A percentile compares a stretch with the other conserved stretches of the same genome.
phyloP scores from a whole-genome alignment of 2,329 filamentous ascomycete genomes.

The Salinomyces thailandicus region DNA sequence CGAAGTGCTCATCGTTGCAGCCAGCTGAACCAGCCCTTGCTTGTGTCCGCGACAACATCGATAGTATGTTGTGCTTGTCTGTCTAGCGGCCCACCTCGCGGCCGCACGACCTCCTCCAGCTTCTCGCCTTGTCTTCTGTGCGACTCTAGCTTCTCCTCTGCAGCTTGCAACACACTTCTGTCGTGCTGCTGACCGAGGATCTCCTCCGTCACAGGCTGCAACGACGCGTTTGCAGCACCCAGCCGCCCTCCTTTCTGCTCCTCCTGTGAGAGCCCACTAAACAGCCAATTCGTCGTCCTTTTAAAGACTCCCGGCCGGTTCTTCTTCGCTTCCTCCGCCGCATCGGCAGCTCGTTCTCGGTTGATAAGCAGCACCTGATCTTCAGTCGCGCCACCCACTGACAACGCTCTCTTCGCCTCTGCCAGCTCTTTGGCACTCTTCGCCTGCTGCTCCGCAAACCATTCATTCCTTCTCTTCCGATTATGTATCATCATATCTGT shows the following conservation, averaged over 20 bases:
- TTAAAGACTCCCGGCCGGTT: slow-evolving; percentile 28
- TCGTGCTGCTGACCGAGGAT: slow-evolving; percentile 9
- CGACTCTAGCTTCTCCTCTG: slow-evolving; percentile 23
- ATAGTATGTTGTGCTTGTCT: slow-evolving; percentile 22
- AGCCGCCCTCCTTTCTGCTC: slow-evolving; percentile 29
- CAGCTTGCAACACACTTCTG: slow-evolving; percentile 23
- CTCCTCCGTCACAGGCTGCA: slow-evolving; percentile 11
- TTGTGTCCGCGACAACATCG: not conserved
- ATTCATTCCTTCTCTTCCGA: slow-evolving; percentile 52
- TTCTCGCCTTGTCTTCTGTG: slow-evolving; percentile 19
- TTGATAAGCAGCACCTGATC: slow-evolving; percentile 43
- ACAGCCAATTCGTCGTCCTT: slow-evolving; percentile 24
- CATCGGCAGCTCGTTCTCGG: slow-evolving; percentile 53
- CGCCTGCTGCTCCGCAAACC: slow-evolving; percentile 44
- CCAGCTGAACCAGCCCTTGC: not conserved
- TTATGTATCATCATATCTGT: slow-evolving; percentile 59
- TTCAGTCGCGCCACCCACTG: slow-evolving; percentile 36
- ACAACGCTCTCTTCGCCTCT: slow-evolving; percentile 34
- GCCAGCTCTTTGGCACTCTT: slow-evolving; percentile 33
- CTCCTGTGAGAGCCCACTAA: slow-evolving; percentile 25
- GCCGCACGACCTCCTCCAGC: slow-evolving; percentile 17
- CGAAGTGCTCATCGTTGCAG: not conserved
- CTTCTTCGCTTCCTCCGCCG: slow-evolving; percentile 36
- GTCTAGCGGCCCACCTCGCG: slow-evolving; percentile 36
- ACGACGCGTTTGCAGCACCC: slow-evolving; percentile 14